Conservation (phyloP, 345 rosid species). For the Psidium friedrichsthalianum region DNA sequence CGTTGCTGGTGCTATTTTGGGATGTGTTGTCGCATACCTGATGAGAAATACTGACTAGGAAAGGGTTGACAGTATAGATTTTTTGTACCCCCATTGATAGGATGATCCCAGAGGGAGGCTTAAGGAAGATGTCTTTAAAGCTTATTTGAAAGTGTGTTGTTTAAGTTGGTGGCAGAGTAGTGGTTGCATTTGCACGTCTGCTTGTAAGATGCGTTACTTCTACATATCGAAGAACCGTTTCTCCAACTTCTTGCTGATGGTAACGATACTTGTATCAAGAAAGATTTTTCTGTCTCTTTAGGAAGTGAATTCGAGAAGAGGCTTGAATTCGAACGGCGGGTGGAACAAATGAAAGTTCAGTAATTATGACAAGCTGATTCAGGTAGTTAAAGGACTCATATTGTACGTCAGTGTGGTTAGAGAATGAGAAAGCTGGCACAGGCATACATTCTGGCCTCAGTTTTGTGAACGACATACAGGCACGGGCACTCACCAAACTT, state of each 20-base stretch:
- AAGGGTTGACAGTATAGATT: not conserved
- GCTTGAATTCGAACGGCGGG: not conserved
- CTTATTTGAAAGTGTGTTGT: not conserved
- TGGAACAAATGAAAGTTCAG: not conserved
- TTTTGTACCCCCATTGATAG: not conserved
- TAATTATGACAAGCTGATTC: not conserved
- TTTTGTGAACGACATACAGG: not conserved
- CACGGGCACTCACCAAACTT: not conserved
- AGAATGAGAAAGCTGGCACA: not conserved
- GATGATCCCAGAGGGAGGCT: not conserved
- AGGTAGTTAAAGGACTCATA: not conserved
- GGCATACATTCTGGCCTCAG: too few relatives aligned
- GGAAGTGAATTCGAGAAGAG: not conserved
- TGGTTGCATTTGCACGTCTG: not conserved
- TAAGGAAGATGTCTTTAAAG: not conserved
- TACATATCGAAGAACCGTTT: not conserved
- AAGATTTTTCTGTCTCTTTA: not conserved
- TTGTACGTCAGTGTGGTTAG: not conserved
- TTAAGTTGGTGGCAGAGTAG: not conserved
- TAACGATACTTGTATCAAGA: not conserved
- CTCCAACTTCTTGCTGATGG: not conserved
- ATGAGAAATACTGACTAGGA: constrained; percentile 51
- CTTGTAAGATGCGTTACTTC: not conserved
- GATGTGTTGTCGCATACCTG: constrained; percentile 60
- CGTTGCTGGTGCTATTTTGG: constrained; percentile 68